A percentile compares a stretch with the other conserved stretches of the same genome.
phyloP scores from a whole-genome alignment of 805 yeast species.

The Candida berthetii region DNA sequence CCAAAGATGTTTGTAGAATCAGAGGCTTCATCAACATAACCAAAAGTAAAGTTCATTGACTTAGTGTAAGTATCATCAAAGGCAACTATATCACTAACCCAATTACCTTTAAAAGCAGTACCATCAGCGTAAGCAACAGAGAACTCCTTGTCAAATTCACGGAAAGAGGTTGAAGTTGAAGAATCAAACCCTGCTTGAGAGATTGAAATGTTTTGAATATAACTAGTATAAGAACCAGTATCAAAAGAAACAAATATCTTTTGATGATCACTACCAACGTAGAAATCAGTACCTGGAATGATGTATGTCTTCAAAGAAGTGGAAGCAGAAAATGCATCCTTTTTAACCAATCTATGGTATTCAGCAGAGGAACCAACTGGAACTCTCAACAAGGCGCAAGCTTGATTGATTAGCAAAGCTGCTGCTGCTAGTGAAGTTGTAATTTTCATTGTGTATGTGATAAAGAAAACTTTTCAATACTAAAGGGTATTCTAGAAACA shows the following conservation, averaged over 20 bases:
- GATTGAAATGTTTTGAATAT: conserved; percentile 2
- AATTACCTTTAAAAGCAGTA: conserved; percentile 4
- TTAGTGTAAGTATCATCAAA: conserved; percentile 4
- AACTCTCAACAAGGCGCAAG: conserved; percentile 2
- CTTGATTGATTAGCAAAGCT: not conserved
- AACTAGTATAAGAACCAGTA: conserved; percentile 5
- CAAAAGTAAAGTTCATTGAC: conserved; percentile 6
- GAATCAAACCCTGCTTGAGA: conserved; percentile 1
- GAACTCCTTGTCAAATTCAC: not conserved
- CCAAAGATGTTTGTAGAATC: conserved; percentile 7
- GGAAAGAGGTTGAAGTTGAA: not conserved
- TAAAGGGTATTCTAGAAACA: too few relatives aligned
- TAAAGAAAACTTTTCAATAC: too few relatives aligned
- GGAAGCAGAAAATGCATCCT: not conserved
- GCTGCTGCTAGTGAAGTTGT: not conserved
- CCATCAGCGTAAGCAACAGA: conserved; percentile 3
- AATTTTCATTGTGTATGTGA: not conserved
- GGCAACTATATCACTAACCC: conserved; percentile 5
- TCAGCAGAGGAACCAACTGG: conserved; percentile 1
- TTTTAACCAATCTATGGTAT: not conserved
- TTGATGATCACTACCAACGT: conserved; percentile 3
- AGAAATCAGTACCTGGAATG: conserved; percentile 3
- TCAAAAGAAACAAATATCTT: conserved; percentile 2
- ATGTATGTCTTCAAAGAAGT: conserved; percentile 2
- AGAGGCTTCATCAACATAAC: conserved; percentile 2